Conservation (phyloP, 768 basidiomycete genomes). For the Podaxis sp. region DNA sequence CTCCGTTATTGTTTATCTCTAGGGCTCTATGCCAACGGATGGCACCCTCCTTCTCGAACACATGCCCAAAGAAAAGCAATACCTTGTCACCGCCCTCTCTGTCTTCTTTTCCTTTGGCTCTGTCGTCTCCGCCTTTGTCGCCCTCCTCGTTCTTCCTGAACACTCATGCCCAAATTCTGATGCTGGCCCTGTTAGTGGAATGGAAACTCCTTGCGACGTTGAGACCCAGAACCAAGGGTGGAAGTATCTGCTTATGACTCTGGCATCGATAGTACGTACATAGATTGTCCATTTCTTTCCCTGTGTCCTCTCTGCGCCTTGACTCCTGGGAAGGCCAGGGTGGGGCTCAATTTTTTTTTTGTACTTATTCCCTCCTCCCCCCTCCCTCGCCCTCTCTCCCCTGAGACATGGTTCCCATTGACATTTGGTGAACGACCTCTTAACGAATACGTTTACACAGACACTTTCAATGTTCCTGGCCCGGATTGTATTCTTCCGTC, state of each 20-base stretch:
- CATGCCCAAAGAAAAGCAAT: constrained; percentile 88
- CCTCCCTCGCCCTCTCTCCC: not conserved
- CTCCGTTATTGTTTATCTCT: not conserved
- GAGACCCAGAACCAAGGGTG: constrained; percentile 79
- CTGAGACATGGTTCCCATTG: not conserved
- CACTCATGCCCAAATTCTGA: constrained; percentile 56
- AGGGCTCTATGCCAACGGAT: constrained; percentile 97
- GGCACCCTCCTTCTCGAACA: constrained; percentile 92
- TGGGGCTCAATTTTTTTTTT: not conserved
- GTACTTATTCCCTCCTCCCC: not conserved
- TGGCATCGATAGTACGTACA: constrained; percentile 78
- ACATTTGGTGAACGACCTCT: not conserved
- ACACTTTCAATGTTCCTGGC: constrained; percentile 85
- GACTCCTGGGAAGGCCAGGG: not conserved
- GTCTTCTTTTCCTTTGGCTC: constrained; percentile 97
- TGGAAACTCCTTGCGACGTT: constrained; percentile 58
- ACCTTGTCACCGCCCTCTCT: constrained; percentile 87
- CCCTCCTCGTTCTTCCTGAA: constrained; percentile 74
- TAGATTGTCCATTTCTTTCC: not conserved
- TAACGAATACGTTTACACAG: constrained; percentile 38
- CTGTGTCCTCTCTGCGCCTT: not conserved
- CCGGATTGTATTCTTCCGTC: constrained; percentile 85
- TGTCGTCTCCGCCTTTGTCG: constrained; percentile 80
- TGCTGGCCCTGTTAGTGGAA: not conserved
- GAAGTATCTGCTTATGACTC: constrained; percentile 76